Conservation (phyloP, 306 rosid genomes). For the Canavalia ensiformis region DNA sequence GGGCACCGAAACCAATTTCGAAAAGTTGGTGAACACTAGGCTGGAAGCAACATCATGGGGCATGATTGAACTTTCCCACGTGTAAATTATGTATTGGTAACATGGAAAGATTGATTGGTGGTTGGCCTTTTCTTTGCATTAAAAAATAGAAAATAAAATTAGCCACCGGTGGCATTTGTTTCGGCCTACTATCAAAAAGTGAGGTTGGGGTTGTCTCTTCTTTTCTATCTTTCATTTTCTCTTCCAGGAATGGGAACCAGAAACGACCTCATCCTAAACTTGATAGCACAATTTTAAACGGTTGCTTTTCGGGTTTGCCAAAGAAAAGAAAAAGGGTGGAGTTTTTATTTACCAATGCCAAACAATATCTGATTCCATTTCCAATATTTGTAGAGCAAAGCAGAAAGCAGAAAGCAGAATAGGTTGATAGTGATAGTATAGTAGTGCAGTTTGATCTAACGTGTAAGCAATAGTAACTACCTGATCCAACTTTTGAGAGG, state of each 20-base stretch:
- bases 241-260: background rate
- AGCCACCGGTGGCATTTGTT: conserved; percentile 56
- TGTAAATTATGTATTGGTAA: conserved; percentile 43
- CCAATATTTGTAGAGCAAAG: background rate
- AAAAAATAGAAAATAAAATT: conserved; percentile 46
- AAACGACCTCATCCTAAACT: background rate
- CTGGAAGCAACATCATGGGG: conserved; percentile 32
- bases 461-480: conserved; percentile 1
- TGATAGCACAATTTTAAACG: too few species aligned
- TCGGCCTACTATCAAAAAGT: conserved; percentile 24
- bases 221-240: conserved; percentile 8
- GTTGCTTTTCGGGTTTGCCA: conserved; percentile 6
- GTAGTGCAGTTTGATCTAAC: background rate
- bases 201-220: background rate
- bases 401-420: background rate
- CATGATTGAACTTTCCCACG: conserved; percentile 24
- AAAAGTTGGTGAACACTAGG: conserved; percentile 45
- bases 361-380: background rate
- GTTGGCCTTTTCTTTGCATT: conserved; percentile 42
- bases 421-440: background rate
- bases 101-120: conserved; percentile 34
- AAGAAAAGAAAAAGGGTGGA: background rate
- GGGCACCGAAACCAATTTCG: background rate
- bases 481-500: conserved; percentile 10
- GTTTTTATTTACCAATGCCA: background rate